Evolutionary conservation across 2,329 filamentous ascomycete species (phyloP), one percentile per base, ranked within the genome.

Genomic region (Colletotrichum salicis): DNA sequence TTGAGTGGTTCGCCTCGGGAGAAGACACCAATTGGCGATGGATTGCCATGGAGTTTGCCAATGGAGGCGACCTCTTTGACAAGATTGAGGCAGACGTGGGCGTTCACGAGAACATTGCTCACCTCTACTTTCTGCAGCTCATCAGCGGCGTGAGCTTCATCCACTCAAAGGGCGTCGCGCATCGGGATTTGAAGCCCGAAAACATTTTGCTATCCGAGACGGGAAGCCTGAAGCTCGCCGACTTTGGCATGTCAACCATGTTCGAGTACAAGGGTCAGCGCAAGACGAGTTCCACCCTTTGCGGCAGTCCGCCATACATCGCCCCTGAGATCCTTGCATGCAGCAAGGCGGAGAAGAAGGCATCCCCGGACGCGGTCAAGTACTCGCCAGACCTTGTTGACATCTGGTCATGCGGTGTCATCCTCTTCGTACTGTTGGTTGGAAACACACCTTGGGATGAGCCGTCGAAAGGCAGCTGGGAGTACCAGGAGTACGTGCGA

Each of bases 391-490:
- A 98, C 73, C 83, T 94, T 54, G 94, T 94, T 48, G 96, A 99
- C 79, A 92, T 99, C 68, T 99, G 97, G 97, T 98, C 95, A 19
- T 98, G 95, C 77, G 96, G 96, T 41, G 95, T 99, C 64, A 97
- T 99, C n/a, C 86, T 99, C 4, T 99, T 99, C 78, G 96, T 98
- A 45, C 86, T 99, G 4, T 86, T 99, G 4, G 95, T 97, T 1
- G 96, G 96, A 11, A 99, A 99, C 79, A 99, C 96, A 2, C 96
- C 96, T 0, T 99, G 96, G 96, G 96, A 98, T 78, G 94, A 96
- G 79, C 96, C 96, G 0, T 96, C 95, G 3, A 84, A 89, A 45
- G 88, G 90, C 69, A 98, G 94, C 80, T 97, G 94, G 86, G 96
- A 99, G 82, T 99, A 93, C 76, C 90, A 93, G 76, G 95, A 98